Evolutionary conservation across 2,329 filamentous ascomycete species (phyloP).

Genomic region (Colletotrichum sp.): DNA sequence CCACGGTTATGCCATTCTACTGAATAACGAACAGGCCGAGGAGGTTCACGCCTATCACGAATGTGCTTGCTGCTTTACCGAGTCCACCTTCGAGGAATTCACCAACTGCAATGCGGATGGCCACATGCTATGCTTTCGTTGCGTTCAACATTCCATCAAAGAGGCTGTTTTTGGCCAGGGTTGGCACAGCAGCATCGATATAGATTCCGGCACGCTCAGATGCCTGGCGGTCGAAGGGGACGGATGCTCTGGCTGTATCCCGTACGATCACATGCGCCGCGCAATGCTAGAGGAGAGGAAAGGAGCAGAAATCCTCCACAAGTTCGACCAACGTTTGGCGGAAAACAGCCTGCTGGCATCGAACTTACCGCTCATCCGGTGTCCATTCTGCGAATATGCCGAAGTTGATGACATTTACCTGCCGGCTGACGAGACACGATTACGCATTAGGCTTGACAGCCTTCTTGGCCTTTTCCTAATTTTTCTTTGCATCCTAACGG

Average conservation of each 20-base stretch:
- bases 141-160: constrained; percentile 79
- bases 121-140: constrained; percentile 81
- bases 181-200: constrained; percentile 81
- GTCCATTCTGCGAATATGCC: constrained; percentile 90
- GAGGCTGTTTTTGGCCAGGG: constrained; percentile 94
- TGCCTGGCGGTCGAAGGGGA: constrained; percentile 79
- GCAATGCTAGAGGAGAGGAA: constrained; percentile 74
- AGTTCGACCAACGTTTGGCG: constrained; percentile 80
- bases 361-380: constrained; percentile 77
- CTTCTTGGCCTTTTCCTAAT: constrained; percentile 55
- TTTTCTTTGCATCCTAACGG: constrained; percentile 53
- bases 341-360: constrained; percentile 78
- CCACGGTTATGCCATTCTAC: constrained; percentile 52
- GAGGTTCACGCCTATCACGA: constrained; percentile 63
- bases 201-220: constrained; percentile 73
- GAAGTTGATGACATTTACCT: constrained; percentile 83
- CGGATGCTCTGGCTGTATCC: constrained; percentile 78
- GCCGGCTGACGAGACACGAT: constrained; percentile 56
- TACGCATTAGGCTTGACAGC: constrained; percentile 61
- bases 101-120: constrained; percentile 71
- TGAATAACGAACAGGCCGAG: constrained; percentile 67
- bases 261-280: constrained; percentile 70
- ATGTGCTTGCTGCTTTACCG: constrained; percentile 79
- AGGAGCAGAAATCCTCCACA: constrained; percentile 73
- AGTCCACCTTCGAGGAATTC: constrained; percentile 75